These are phyloP conservation scores for Pseudogymnoascus sp. DNA, from an alignment of 2,329 filamentous ascomycete species.

Conservation along the genomic window DNA sequence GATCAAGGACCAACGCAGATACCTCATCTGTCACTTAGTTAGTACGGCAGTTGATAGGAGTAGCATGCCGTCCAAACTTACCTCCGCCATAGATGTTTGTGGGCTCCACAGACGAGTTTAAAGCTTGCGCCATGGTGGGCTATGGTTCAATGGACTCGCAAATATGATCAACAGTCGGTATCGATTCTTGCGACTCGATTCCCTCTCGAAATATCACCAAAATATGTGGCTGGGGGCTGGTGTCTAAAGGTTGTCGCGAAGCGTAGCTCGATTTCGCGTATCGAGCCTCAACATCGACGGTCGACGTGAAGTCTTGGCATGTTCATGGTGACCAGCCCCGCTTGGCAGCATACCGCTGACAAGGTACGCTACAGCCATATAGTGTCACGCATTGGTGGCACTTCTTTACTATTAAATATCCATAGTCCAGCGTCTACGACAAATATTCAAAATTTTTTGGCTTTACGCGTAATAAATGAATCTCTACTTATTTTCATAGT, in stretches of 20 bases:
- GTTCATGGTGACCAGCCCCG: not conserved
- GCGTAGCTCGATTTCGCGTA: conserved; percentile 8
- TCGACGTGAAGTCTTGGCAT: conserved; percentile 10
- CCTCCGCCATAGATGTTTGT: conserved; percentile 58
- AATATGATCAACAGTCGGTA: conserved; percentile 1
- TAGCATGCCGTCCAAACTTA: conserved; percentile 27
- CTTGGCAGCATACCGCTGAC: not conserved
- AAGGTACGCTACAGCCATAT: conserved; percentile 6
- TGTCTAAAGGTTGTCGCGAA: conserved; percentile 7
- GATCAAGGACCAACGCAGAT: conserved; percentile 90
- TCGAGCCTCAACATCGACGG: not conserved
- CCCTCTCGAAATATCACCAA: conserved; percentile 5
- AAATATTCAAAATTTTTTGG: not conserved
- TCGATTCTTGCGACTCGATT: conserved; percentile 8
- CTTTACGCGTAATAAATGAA: not conserved
- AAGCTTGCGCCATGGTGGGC: conserved; percentile 35
- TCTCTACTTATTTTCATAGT: not conserved
- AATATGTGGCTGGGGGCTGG: conserved; percentile 5
- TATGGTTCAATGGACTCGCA: conserved; percentile 3
- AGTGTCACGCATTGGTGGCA: not conserved
- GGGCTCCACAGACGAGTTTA: conserved; percentile 48
- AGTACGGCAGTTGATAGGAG: conserved; percentile 8
- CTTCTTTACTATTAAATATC: not conserved
- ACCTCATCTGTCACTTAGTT: conserved; percentile 67
- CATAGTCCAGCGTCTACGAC: not conserved